Conservation (phyloP, 371 early-diverging fungal species). For the Caulochytrium protostelioides region DNA sequence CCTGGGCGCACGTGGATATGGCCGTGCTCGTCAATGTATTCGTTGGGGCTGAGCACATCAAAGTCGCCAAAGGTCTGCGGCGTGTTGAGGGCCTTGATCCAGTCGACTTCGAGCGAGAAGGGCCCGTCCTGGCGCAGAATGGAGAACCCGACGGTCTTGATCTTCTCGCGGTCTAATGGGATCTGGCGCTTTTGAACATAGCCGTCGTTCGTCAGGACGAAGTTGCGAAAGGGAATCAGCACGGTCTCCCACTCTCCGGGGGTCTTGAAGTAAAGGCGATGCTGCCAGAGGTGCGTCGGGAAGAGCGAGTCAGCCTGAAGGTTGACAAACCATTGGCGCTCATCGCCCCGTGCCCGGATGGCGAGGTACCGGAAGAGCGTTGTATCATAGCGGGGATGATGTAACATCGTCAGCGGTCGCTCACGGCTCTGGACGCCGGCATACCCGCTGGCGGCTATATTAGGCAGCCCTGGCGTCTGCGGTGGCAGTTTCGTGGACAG, state of each 20-base stretch:
- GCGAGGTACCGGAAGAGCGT: slow-evolving; percentile 61
- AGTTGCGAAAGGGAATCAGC: slow-evolving; percentile 74
- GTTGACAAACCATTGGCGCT: slow-evolving; percentile 65
- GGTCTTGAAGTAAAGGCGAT: slow-evolving; percentile 55
- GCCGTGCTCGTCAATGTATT: neutral
- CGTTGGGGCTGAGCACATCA: slow-evolving; percentile 17
- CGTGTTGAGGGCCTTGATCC: slow-evolving; percentile 64
- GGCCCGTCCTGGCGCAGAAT: slow-evolving; percentile 60
- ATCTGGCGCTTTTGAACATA: slow-evolving; percentile 54
- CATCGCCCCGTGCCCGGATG: slow-evolving; percentile 53
- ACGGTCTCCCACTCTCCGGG: slow-evolving; percentile 82
- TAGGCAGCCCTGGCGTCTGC: slow-evolving; percentile 31
- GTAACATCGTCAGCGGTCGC: slow-evolving; percentile 37
- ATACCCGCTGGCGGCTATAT: slow-evolving; percentile 66
- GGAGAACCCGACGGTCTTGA: slow-evolving; percentile 74
- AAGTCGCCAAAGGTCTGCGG: slow-evolving; percentile 44
- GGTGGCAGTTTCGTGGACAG: slow-evolving; percentile 59
- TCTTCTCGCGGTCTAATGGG: slow-evolving; percentile 53
- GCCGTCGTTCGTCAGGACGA: slow-evolving; percentile 72
- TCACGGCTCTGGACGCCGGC: slow-evolving; percentile 49
- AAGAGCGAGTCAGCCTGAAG: slow-evolving; percentile 60
- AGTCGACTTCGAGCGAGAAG: slow-evolving; percentile 67
- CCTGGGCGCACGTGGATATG: no score
- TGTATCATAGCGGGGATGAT: slow-evolving; percentile 65
- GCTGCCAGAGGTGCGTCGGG: slow-evolving; percentile 70